phyloP scores from a whole-genome alignment of 352 stramenopile genomes.

The Phytophthora nicotianae region DNA sequence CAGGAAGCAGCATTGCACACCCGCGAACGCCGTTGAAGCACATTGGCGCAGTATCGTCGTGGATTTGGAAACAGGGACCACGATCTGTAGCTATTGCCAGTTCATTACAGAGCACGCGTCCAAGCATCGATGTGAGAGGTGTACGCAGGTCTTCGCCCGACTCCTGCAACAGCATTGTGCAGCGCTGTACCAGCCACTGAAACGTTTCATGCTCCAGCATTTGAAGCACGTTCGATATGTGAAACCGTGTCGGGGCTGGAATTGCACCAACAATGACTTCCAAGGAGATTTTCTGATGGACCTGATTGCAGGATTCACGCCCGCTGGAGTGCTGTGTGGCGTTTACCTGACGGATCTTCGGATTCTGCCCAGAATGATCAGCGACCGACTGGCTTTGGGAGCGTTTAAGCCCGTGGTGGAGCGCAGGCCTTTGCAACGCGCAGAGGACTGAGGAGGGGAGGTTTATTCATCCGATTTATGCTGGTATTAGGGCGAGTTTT shows the following conservation, averaged over 20 bases:
- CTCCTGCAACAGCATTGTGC: constrained; percentile 30
- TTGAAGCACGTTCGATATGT: constrained; percentile 38
- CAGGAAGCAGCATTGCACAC: constrained; percentile 27
- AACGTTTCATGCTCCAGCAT: constrained; percentile 28
- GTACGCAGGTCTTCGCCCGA: constrained; percentile 24
- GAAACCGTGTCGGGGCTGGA: constrained; percentile 28
- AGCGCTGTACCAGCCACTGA: constrained; percentile 31
- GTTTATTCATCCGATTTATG: constrained; percentile 3
- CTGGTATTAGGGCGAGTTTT: not conserved
- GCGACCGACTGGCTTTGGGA: constrained; percentile 16
- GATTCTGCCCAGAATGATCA: constrained; percentile 18
- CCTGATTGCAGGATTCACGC: constrained; percentile 32
- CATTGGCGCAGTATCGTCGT: constrained; percentile 35
- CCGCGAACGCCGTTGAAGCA: constrained; percentile 25
- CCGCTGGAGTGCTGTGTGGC: constrained; percentile 30
- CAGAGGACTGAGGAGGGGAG: not conserved
- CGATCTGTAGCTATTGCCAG: constrained; percentile 28
- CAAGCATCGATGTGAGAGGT: constrained; percentile 29
- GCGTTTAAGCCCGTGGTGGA: constrained; percentile 19
- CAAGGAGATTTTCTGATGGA: constrained; percentile 22
- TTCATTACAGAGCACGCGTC: constrained; percentile 13
- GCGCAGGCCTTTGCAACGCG: not conserved
- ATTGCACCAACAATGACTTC: constrained; percentile 13
- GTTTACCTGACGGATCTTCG: constrained; percentile 36
- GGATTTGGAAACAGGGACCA: constrained; percentile 7